A percentile compares a stretch with the other conserved stretches of the same genome.
phyloP scores from a whole-genome alignment of 768 basidiomycete genomes.

The Lanmaoa pseudosensibilis region DNA sequence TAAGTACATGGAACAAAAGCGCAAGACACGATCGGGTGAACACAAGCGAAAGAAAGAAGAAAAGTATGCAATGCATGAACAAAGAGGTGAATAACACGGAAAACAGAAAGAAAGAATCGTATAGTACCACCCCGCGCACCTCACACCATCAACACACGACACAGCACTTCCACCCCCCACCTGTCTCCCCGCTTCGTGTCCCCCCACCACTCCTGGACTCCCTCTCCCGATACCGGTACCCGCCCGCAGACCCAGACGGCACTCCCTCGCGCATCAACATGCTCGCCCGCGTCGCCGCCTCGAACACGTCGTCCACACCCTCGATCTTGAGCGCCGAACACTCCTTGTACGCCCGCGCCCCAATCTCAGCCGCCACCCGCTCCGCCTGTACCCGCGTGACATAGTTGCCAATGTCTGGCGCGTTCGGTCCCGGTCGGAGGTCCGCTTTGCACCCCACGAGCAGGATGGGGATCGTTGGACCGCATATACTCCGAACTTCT shows the following conservation, averaged over 20 bases:
- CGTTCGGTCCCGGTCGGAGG: constrained; percentile 62
- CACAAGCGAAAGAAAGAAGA: background rate
- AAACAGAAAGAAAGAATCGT: background rate
- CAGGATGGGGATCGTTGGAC: constrained; percentile 86
- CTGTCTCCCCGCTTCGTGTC: constrained; percentile 42
- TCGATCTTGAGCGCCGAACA: constrained; percentile 88
- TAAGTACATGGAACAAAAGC: constrained; percentile 5
- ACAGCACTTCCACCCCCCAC: constrained; percentile 58
- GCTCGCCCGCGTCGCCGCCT: constrained; percentile 93
- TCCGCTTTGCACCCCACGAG: constrained; percentile 97
- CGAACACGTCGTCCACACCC: constrained; percentile 96
- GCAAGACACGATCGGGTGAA: background rate
- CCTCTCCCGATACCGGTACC: constrained; percentile 50
- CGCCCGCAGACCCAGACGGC: constrained; percentile 53
- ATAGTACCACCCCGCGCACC: background rate
- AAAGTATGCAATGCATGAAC: constrained; percentile 3
- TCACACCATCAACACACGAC: constrained; percentile 54
- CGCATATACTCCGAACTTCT: constrained; percentile 96
- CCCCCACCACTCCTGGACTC: constrained; percentile 12
- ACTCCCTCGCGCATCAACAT: constrained; percentile 93
- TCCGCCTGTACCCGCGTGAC: constrained; percentile 82
- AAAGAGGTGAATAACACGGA: background rate
- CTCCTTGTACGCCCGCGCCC: constrained; percentile 93
- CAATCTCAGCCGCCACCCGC: constrained; percentile 77
- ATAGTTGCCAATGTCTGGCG: constrained; percentile 52